Conservation (phyloP, 306 rosid genomes). For the Cucurbita pepo region DNA sequence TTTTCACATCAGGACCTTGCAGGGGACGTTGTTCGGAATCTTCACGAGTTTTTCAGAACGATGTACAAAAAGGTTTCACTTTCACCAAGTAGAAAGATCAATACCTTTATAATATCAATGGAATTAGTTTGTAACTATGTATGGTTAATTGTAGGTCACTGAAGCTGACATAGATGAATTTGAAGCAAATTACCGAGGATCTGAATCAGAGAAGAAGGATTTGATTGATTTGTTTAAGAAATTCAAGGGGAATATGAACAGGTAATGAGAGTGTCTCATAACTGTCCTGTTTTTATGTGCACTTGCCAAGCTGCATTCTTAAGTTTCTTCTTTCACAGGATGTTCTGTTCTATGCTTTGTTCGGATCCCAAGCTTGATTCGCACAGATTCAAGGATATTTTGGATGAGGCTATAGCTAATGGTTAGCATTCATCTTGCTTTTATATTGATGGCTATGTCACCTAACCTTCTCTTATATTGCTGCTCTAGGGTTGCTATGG, state of each 20-base stretch:
- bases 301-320: neutral
- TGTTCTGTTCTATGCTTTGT: conserved; percentile 94
- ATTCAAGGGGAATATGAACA: conserved; percentile 71
- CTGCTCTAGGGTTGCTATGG: neutral
- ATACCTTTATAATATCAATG: neutral
- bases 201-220: conserved; percentile 72
- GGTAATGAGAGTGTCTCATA: conserved; percentile 14
- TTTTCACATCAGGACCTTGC: conserved; percentile 55
- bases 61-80: conserved; percentile 56
- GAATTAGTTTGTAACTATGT: neutral
- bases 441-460: neutral
- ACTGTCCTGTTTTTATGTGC: neutral
- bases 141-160: conserved; percentile 38
- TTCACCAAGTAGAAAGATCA: neutral
- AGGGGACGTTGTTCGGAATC: conserved; percentile 53
- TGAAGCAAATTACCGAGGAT: conserved; percentile 77
- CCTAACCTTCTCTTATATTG: neutral
- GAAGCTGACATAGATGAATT: conserved; percentile 79
- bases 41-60: conserved; percentile 41
- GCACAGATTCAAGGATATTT: conserved; percentile 58
- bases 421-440: conserved; percentile 29
- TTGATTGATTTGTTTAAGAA: conserved; percentile 46
- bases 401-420: conserved; percentile 56
- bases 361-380: conserved; percentile 83
- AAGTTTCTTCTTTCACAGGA: conserved; percentile 27